A percentile compares a stretch with the other conserved stretches of the same genome.
Evolutionary conservation across 1,284 basidiomycete genomes (phyloP).

Genomic region (Anthracocystis setariae): DNA sequence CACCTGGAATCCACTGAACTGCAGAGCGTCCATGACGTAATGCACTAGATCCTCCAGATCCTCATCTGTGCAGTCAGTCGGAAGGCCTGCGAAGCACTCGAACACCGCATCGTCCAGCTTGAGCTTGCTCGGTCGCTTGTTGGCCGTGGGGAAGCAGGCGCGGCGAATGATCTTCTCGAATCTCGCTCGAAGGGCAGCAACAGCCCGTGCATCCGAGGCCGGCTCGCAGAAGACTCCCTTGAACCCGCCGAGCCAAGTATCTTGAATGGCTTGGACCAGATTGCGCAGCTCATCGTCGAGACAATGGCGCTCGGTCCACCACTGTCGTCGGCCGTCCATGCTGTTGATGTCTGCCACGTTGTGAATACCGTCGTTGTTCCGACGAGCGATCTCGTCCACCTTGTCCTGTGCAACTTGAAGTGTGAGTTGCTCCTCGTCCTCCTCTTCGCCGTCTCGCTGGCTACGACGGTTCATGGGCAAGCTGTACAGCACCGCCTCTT

Average conservation of each 20-base stretch:
- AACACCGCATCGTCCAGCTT: conserved; percentile 77
- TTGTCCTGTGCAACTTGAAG: conserved; percentile 80
- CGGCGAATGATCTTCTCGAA: conserved; percentile 49
- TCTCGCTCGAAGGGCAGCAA: conserved; percentile 30
- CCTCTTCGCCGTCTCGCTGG: conserved; percentile 75
- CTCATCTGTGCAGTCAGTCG: conserved; percentile 81
- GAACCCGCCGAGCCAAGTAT: conserved; percentile 96
- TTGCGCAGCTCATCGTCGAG: conserved; percentile 81
- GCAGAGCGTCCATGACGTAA: conserved; percentile 91
- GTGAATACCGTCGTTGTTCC: conserved; percentile 81
- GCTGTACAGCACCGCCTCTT: conserved; percentile 73
- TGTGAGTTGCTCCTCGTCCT: conserved; percentile 74
- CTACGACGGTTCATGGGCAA: conserved; percentile 83
- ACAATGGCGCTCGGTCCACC: conserved; percentile 84
- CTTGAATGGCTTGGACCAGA: conserved; percentile 86
- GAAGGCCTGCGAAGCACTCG: conserved; percentile 85
- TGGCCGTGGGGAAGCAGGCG: conserved; percentile 71
- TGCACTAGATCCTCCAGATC: conserved; percentile 94
- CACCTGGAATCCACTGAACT: conserved; percentile 87
- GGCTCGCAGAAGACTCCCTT: conserved; percentile 71
- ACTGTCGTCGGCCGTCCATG: conserved; percentile 75
- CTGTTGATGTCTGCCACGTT: conserved; percentile 77
- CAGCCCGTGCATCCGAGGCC: conserved; percentile 18
- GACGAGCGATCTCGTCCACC: conserved; percentile 79
- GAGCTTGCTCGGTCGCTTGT: conserved; percentile 69